Evolutionary conservation across 306 rosid species (phyloP), one percentile per base, ranked within the genome.

Genomic region (Rosa lucieae): DNA sequence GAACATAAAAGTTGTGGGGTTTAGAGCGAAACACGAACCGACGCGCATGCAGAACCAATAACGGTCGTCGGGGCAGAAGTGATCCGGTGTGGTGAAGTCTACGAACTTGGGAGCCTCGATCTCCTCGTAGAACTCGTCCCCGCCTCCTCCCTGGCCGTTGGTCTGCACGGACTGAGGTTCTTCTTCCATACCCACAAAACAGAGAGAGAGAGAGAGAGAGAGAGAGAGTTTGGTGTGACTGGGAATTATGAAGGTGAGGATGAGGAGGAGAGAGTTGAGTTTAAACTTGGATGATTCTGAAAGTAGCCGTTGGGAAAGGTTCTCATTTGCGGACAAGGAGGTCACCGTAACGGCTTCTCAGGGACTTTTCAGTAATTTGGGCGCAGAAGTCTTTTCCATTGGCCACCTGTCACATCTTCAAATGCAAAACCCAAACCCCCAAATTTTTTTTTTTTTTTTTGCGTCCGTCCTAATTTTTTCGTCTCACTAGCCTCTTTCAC

Each of bases 11-110:
- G 4, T 21, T 1, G 18, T 52, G 37, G 35, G 40, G 21, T 15
- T 48, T 78, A 26, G n/a, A 23, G 59, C 3, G 61, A 53, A 48
- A 80, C 88, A 80, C 88, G 58, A 80, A 94, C 98, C 99, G 15
- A 90, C 88, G n/a, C 99, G 93, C 59, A 87, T 79, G 86, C 99
- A 95, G 86, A 95, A 95, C 98, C 98, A 95, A 87, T 85, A 92
- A 20, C 93, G 89, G 65, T 95, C 99, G 32, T 95, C 93, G 23
- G 96, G 84, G 39, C 51, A 84, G 82, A 66, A 81, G 37, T 37
- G 84, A 75, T 93, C 97, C 6, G 97, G 87, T 58, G 78, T 76
- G 42, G 96, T 92, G 73, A 95, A 80, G 89, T 95, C 98, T 1
- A 95, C 98, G 79, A 93, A 95, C 85, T 91, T 95, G 42, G 99